A percentile compares a stretch with the other conserved stretches of the same genome.
Conservation (phyloP, 129 eudicot species). For the Glebionis coronaria region DNA sequence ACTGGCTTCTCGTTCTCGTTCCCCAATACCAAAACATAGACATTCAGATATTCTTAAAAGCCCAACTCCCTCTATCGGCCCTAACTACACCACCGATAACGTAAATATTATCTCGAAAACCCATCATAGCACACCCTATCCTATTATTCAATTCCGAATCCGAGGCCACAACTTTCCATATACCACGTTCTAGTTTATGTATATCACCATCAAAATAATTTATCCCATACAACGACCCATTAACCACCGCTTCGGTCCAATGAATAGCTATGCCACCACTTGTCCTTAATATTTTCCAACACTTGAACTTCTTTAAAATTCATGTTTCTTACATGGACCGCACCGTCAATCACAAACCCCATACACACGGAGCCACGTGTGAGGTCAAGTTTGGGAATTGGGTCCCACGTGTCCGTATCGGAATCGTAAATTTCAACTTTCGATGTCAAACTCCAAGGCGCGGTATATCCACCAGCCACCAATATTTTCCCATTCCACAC, state of each 20-base stretch:
- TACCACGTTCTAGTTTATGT: no score
- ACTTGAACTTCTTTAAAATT: constrained; percentile 82
- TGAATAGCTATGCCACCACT: constrained; percentile 59
- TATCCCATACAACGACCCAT: constrained; percentile 66
- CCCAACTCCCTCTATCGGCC: constrained; percentile 77
- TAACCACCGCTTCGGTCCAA: constrained; percentile 84
- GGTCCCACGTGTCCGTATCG: constrained; percentile 60
- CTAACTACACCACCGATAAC: constrained; percentile 89
- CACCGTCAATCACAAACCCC: constrained; percentile 73
- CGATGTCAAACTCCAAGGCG: constrained; percentile 70
- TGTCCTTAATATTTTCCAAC: constrained; percentile 35
- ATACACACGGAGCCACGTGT: constrained; percentile 63
- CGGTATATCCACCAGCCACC: constrained; percentile 93
- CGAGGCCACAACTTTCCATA: constrained; percentile 56
- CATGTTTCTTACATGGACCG: constrained; percentile 77
- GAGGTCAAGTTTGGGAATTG: constrained; percentile 70
- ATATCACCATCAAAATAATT: constrained; percentile 63
- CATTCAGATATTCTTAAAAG: constrained; percentile 58
- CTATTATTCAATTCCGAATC: constrained; percentile 68
- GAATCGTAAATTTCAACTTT: constrained; percentile 87
- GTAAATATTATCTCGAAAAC: no score
- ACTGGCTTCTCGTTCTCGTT: no score
- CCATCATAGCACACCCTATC: constrained; percentile 80
- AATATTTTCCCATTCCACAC: constrained; percentile 76
- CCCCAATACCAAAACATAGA: constrained; percentile 67